phyloP scores from a whole-genome alignment of 2,329 filamentous ascomycete species.

The Diplodia scrobiculata region DNA sequence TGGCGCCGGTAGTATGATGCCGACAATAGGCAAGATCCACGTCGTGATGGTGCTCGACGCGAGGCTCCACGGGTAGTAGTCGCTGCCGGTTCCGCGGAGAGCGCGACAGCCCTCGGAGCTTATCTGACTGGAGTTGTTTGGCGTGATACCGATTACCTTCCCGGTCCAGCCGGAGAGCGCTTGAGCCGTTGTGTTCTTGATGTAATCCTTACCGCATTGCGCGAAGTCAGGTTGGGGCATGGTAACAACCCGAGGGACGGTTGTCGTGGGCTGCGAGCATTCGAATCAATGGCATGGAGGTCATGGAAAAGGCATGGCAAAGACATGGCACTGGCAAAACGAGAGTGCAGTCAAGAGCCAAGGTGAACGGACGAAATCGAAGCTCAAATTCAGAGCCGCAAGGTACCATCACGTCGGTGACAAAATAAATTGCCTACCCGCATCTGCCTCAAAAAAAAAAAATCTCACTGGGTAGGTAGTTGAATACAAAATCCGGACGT shows the following conservation, averaged over 20 bases:
- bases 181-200: conserved; percentile 2
- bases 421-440: too few species aligned
- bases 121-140: conserved; percentile 38
- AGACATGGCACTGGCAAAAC: background rate
- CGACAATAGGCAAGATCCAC: conserved; percentile 47
- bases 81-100: conserved; percentile 40
- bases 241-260: background rate
- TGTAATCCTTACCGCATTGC: conserved; percentile 3
- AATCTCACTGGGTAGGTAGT: too few species aligned
- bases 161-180: conserved; percentile 27
- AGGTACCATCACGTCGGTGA: background rate
- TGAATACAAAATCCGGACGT: too few species aligned
- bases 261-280: background rate
- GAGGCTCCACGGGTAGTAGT: conserved; percentile 41
- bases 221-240: conserved; percentile 15
- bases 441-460: too few species aligned
- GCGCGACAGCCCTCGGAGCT: conserved; percentile 40
- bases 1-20: conserved; percentile 46
- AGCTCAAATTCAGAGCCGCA: background rate
- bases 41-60: conserved; percentile 44
- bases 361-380: background rate
- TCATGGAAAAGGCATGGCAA: background rate
- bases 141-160: conserved; percentile 31
- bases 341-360: background rate
- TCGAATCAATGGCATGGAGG: background rate